Base-by-base conservation (phyloP, 495 filamentous ascomycete species). In the Tuber borchii region DNA sequence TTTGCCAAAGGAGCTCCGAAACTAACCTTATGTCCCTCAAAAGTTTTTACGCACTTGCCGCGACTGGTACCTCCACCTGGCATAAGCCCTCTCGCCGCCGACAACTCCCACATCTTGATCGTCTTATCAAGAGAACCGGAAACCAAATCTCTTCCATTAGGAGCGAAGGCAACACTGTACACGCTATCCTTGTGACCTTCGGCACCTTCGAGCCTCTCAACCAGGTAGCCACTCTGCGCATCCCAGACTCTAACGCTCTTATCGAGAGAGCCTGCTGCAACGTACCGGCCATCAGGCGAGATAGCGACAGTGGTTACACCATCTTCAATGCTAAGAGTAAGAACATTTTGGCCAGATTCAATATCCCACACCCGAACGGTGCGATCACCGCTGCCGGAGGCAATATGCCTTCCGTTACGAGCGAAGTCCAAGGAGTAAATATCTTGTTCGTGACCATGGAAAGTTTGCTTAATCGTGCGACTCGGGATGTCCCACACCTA, bases 401-500 rank as follows among this genome's bases (percentile, higher is more conserved):
- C 93, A 79, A 97, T 96, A 75, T 92, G 92, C 68, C 91, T 91
- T 14, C 93, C 93, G 78, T 95, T 93, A 40, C 92, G 88, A 37
- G 93, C 91, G 79, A 95, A 97, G 79, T 97, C 93, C 16, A 97
- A 87, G n/a, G 92, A 95, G 83, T 97, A 96, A 77, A 97, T 97
- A 76, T 96, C 93, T 83, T 97, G 93, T 84, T 97, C 93, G 83
- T 97, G 93, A 34, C 93, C 93, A 44, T 87, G 84, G 84, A 97
- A 95, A 6, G 91, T 93, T 77, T 93, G 90, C 75, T 91, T 91
- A 83, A 97, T 97, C 12, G 87, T 89, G 71, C 91, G 88, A 40
- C 85, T 86, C 71, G 86, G 86, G 78, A 97, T 96, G 84, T 97
- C 93, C 93, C 93, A 97, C 74, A 97, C 93, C 92, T 95, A 83